A percentile compares a stretch with the other conserved stretches of the same genome.
phyloP scores from a whole-genome alignment of 345 rosid genomes.

The Hypericum androsaemum region DNA sequence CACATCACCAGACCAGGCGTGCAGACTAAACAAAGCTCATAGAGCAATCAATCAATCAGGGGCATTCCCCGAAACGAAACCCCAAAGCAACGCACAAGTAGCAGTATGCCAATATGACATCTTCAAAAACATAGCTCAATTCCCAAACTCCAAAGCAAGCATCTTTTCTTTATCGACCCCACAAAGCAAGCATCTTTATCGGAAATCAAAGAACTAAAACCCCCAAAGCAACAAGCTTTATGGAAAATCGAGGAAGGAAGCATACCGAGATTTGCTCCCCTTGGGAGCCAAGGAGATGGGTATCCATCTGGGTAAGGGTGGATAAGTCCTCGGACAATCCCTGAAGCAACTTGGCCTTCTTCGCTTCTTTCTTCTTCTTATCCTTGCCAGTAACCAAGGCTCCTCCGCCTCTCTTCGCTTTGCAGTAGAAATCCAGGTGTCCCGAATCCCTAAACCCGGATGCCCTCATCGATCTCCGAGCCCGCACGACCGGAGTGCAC shows the following conservation, averaged over 20 bases:
- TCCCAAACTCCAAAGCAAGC: no score
- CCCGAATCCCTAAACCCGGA: constrained; percentile 32
- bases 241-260: not conserved
- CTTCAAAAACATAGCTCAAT: no score
- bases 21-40: no score
- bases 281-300: constrained; percentile 25
- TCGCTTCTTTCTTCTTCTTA: constrained; percentile 32
- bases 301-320: constrained; percentile 26
- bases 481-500: not conserved
- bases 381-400: constrained; percentile 14
- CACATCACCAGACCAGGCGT: no score
- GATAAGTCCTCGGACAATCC: constrained; percentile 36
- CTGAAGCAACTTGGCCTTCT: constrained; percentile 37
- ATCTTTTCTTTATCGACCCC: no score
- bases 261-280: constrained; percentile 38
- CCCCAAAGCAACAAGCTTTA: not conserved
- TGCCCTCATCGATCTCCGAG: constrained; percentile 1
- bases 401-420: constrained; percentile 13
- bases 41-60: no score
- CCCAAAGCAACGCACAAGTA: no score
- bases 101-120: no score
- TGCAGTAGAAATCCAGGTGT: constrained; percentile 26
- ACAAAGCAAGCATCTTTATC: no score
- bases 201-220: not conserved
- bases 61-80: no score